These are phyloP conservation scores for Breynia disticha DNA, from an alignment of 441 rosid species.

Conservation along the genomic window DNA sequence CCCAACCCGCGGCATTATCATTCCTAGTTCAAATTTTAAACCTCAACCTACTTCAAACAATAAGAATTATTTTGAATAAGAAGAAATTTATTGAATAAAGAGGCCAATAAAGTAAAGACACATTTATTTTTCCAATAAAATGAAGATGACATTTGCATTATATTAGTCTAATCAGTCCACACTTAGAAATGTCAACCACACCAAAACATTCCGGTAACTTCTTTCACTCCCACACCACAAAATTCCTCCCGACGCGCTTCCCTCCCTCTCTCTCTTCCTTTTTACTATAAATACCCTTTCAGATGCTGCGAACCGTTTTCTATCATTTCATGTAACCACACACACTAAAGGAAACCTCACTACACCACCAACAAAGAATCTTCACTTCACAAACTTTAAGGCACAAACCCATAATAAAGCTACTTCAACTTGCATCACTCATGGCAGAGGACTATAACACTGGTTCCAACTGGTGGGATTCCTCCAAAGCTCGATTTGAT, in stretches of 20 bases:
- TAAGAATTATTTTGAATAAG: no score
- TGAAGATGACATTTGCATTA: constrained; percentile 29
- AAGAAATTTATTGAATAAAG: no score
- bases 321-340: constrained; percentile 57
- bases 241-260: constrained; percentile 1
- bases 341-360: constrained; percentile 10
- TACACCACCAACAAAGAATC: constrained; percentile 9
- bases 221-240: constrained; percentile 24
- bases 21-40: no score
- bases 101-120: no score
- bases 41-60: no score
- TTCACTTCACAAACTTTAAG: background rate
- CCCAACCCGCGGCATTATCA: no score
- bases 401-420: background rate
- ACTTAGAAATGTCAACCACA: constrained; percentile 58
- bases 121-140: no score
- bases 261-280: background rate
- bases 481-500: constrained; percentile 38
- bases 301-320: constrained; percentile 44
- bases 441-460: constrained; percentile 72
- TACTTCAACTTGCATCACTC: constrained; percentile 6
- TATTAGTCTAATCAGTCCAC: constrained; percentile 32
- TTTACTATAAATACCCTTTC: constrained; percentile 26
- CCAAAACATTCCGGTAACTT: constrained; percentile 20
- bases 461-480: constrained; percentile 72